Conservation (phyloP, 352 stramenopile genomes). For the Ophiocytium majus region DNA sequence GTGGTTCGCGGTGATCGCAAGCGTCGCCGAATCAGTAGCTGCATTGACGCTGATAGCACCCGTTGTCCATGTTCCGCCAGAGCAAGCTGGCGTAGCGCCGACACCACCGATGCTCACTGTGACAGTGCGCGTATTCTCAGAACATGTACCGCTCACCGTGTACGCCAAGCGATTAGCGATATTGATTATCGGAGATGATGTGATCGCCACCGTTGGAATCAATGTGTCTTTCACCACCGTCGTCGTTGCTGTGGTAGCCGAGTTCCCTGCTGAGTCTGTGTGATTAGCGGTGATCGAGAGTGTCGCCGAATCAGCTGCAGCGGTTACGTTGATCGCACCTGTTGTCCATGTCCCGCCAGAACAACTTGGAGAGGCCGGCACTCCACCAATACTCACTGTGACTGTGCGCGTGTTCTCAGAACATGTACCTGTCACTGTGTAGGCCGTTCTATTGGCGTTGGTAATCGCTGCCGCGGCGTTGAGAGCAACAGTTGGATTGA, state of each 20-base stretch:
- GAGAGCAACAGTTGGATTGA: neutral
- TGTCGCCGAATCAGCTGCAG: neutral
- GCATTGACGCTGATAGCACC: slow-evolving; percentile 1
- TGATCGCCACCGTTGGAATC: neutral
- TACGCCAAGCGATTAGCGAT: neutral
- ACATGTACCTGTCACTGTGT: slow-evolving; percentile 1
- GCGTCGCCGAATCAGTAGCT: neutral
- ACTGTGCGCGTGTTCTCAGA: slow-evolving; percentile 1
- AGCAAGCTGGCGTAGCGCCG: neutral
- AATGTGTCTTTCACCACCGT: neutral
- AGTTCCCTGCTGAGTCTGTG: neutral
- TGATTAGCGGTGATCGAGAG: neutral
- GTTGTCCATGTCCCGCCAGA: neutral
- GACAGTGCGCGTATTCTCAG: slow-evolving; percentile 7
- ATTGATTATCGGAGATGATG: slow-evolving; percentile 1
- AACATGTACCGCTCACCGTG: slow-evolving; percentile 1
- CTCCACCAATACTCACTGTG: neutral
- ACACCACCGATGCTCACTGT: neutral
- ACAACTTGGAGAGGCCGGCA: slow-evolving; percentile 4
- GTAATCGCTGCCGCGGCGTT: neutral
- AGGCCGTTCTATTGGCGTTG: slow-evolving; percentile 10
- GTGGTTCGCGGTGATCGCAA: slow-evolving; percentile 8
- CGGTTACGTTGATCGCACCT: neutral
- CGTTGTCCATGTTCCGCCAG: neutral
- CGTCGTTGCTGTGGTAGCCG: neutral